Evolutionary conservation across 805 yeast genomes (phyloP).

Genomic region (Candida pseudoglaebosa): DNA sequence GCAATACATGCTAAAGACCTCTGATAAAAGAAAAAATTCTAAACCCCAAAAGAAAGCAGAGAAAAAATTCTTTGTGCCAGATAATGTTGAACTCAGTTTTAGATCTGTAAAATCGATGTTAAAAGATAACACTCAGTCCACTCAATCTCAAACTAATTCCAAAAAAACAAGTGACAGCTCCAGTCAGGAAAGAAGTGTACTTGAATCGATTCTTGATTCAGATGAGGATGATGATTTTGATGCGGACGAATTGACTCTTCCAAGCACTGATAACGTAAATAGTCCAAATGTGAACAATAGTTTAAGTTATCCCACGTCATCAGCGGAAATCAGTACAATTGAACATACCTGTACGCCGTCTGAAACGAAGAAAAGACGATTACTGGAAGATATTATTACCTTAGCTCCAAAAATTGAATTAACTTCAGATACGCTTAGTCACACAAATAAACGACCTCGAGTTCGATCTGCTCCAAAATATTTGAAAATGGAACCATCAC

Average conservation of each 20-base stretch:
- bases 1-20: slow-evolving; percentile 48
- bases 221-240: slow-evolving; percentile 6
- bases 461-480: not conserved
- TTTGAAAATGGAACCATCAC: not conserved
- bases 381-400: not conserved
- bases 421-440: not conserved
- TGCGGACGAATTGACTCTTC: slow-evolving; percentile 2
- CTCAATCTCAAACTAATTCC: not conserved
- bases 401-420: not conserved
- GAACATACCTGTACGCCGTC: not conserved
- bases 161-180: not conserved
- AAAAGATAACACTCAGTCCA: slow-evolving; percentile 14
- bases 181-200: not conserved
- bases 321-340: not conserved
- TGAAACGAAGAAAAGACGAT: not conserved
- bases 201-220: slow-evolving; percentile 5
- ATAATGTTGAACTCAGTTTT: slow-evolving; percentile 64
- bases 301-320: not conserved
- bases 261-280: not conserved
- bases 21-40: slow-evolving; percentile 10
- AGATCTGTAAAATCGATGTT: slow-evolving; percentile 48
- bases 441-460: not conserved
- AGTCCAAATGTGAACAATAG: not conserved
- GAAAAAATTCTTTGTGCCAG: slow-evolving; percentile 68
- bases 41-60: slow-evolving; percentile 10